Base-by-base conservation (phyloP, 352 stramenopile genomes). In the Phytophthora pisi region DNA sequence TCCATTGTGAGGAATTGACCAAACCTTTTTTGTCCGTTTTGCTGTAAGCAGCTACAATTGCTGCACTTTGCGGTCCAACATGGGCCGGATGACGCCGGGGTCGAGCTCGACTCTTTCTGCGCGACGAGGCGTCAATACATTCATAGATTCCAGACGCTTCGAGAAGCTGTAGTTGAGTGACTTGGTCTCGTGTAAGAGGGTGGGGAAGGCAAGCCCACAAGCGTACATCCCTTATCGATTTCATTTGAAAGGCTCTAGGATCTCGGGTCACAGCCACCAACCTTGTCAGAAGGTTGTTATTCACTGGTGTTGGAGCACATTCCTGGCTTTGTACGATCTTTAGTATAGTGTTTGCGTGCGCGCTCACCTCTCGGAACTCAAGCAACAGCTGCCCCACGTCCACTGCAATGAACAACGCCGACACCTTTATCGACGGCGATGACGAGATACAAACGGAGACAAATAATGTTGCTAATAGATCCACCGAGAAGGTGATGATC, bases 311-410 rank as follows among this genome's bases (percentile, higher is more conserved):
- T 20, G 0, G 20, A 20, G 20, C 20, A 20, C 20, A 20, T 20
- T 20, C 20, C 20, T 20, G 20, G 20, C 0, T 20, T 20, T 1
- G 20, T 20, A 20, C 20, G 20, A 6, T 7, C 28, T 1, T 31
- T 51, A 28, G 18, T 15, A 51, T 18, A 51, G n/a, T 16, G 5
- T 16, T 24, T 51, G 45, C 18, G n/a, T 51, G n/a, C 10, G 18
- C 45, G 10, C 7, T 24, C 4, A 51, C 45, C 9, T 51, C 45
- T 28, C 45, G n/a, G 10, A 51, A 24, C n/a, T 51, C 45, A 4
- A 51, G n/a, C n/a, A 51, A 51, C n/a, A 28, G 13, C n/a, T 51
- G n/a, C n/a, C 45, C 45, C n/a, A 51, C 45, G n/a, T 51, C 45
- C 23, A 34, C 23, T 34, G 23, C 23, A 7, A 36, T 53, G 24